Evolutionary conservation across 345 rosid genomes (phyloP).

Genomic region (Populus tremula): DNA sequence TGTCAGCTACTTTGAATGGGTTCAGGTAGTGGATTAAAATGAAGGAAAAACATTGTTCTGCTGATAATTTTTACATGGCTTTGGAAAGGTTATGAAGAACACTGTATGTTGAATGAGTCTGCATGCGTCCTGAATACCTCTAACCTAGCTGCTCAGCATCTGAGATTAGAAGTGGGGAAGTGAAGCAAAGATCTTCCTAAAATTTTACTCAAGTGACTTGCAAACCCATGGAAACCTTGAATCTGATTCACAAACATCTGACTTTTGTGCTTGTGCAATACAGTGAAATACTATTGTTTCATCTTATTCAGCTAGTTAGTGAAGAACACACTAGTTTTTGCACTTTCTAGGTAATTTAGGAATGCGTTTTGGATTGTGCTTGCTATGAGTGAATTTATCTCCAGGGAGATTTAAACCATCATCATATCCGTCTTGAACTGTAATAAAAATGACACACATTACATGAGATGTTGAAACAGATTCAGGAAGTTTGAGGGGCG

Average conservation of each 20-base stretch:
- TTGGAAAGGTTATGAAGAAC: neutral
- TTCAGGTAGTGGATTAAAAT: constrained; percentile 52
- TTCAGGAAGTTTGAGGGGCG: neutral
- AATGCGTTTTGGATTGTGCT: neutral
- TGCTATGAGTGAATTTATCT: neutral
- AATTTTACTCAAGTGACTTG: neutral
- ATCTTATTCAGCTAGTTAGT: neutral
- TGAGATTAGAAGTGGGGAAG: neutral
- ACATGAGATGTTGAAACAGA: neutral
- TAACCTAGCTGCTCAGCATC: neutral
- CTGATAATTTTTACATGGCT: neutral
- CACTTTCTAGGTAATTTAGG: neutral
- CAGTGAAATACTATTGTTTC: neutral
- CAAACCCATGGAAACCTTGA: neutral
- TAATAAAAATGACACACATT: neutral
- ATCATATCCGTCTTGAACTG: neutral
- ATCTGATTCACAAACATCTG: neutral
- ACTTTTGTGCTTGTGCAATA: neutral
- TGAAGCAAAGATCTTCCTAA: neutral
- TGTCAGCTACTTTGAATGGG: constrained; percentile 99
- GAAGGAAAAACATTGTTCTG: neutral
- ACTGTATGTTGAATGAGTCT: neutral
- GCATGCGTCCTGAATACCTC: neutral
- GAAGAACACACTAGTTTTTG: neutral
- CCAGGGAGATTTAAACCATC: neutral